Percentiles rank a stretch among this genome's conserved stretches.
Evolutionary conservation across 495 filamentous ascomycete genomes (phyloP).

Genomic region (Immersiella caudata): DNA sequence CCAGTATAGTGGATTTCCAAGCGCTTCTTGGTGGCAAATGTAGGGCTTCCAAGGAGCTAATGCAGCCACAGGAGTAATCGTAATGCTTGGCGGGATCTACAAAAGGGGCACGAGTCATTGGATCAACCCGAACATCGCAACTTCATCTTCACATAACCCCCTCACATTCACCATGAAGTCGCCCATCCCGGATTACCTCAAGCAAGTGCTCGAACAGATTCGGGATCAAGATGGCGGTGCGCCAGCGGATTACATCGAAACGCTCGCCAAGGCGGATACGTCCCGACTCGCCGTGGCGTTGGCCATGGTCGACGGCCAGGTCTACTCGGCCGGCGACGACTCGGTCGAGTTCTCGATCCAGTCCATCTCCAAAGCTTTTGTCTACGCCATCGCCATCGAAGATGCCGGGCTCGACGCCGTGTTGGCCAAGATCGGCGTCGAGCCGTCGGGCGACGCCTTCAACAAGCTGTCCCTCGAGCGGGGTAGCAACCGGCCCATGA

Average conservation of each 20-base stretch:
- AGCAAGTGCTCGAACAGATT: conserved; percentile 5
- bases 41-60: not conserved
- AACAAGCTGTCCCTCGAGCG: conserved; percentile 13
- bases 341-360: conserved; percentile 11
- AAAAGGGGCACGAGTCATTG: conserved; percentile 6
- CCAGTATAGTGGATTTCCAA: not conserved
- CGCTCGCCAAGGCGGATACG: conserved; percentile 13
- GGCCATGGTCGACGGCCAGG: conserved; percentile 6
- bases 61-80: conserved; percentile 8
- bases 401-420: conserved; percentile 7
- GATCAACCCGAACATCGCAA: not conserved
- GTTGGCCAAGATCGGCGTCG: conserved; percentile 6
- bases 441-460: conserved; percentile 12
- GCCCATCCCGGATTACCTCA: conserved; percentile 13
- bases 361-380: conserved; percentile 14
- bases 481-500: conserved; percentile 14
- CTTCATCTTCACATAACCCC: conserved; percentile 3
- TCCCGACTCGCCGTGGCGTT: conserved; percentile 8
- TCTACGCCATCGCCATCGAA: conserved; percentile 14
- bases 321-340: conserved; percentile 11
- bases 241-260: conserved; percentile 12
- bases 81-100: not conserved
- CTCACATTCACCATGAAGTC: conserved; percentile 9
- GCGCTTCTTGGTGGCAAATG: not conserved
- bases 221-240: conserved; percentile 2